Evolutionary conservation across 2,329 filamentous ascomycete genomes (phyloP), one percentile per base, ranked within the genome.

Genomic region (Ceratocystis destructans): DNA sequence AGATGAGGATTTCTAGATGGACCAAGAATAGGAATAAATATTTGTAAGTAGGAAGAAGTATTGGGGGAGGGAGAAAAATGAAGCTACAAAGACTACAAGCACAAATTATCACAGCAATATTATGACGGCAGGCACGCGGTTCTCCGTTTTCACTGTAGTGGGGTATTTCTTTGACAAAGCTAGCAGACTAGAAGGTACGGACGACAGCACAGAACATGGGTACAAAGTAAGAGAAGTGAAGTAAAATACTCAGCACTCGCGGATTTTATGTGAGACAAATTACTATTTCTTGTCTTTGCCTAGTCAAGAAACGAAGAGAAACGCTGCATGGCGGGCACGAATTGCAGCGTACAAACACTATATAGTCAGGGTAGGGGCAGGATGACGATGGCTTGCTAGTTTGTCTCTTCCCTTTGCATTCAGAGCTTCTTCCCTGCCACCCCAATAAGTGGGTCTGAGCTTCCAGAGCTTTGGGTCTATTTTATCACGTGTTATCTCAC

Each of bases 401-500:
- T 63, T 25, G 28, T 20, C 28, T 22, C 61, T 64, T 50, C 25
- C 55, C 55, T 59, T 17, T n/a, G 55, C 55, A 59, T 59, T 37
- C 55, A 59, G 55, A 59, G 55, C 55, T 62, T 46, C 61, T 46
- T 62, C 15, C 37, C n/a, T 44, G 45, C 25, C 41, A 57, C 37
- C 2, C 37, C 20, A 66, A 46, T 63, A 53, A 68, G 64, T 67
- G 67, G 67, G 65, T 66, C 65, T 66, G 37, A 20, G 55, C 67
- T 65, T 61, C 28, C 28, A 59, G 33, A 59, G 55, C 28, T 59
- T 31, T 7, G n/a, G 15, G 55, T n/a, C 28, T 15, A n/a, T 8
- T 15, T 5, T 10, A 5, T 53, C 48, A 53, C 20, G 48, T 53
- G 48, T 4, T 7, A 25, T 25, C 8, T 53, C 48, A 53, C 48